Evolutionary conservation across 169 alveolate species (phyloP), one percentile per base, ranked within the genome.

Genomic region (Cryptosporidium xiaoi): DNA sequence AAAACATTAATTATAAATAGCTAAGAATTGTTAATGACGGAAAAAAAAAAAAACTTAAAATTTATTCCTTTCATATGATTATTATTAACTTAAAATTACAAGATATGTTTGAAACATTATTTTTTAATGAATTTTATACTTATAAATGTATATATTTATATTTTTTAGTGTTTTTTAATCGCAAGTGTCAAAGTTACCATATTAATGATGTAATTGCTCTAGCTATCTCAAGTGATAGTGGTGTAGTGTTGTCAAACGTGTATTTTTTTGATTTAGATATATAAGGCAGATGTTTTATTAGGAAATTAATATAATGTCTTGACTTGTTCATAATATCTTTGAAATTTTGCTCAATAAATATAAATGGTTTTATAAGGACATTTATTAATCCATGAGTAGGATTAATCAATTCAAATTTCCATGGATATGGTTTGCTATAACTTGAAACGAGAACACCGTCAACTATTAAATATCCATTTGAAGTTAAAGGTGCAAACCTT

Each of bases 371-470:
- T 20, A 56, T 40, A 4, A 77, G 18, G 3, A 60, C 33, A 48
- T 60, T 53, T 44, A 77, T 15, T 7, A 77, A 31, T 40, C 5
- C 10, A 50, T 77, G 87, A 16, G 64, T 24, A 18, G 87, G 87
- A 24, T 77, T 24, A 31, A 77, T 40, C 12, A 77, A 8, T n/a
- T 77, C 64, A 36, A 62, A 16, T n/a, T 64, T 68, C 87, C 87
- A 77, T 16, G 69, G 87, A 60, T 44, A 77, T 31, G 87, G 87
- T 31, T 44, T 77, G 64, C 87, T 77, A 44, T 60, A 77, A 33
- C 87, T 77, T 62, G 87, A 77, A 24, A 77, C 87, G 8, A 77
- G 55, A 24, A 77, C 87, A 50, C 71, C 71, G 36, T 77, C 64
- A 24, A 77, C 77, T 56, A 77, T 77, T 60, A 77, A 62, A 24